Base-by-base conservation (phyloP, 306 rosid species). In the Bauhinia variegata region DNA sequence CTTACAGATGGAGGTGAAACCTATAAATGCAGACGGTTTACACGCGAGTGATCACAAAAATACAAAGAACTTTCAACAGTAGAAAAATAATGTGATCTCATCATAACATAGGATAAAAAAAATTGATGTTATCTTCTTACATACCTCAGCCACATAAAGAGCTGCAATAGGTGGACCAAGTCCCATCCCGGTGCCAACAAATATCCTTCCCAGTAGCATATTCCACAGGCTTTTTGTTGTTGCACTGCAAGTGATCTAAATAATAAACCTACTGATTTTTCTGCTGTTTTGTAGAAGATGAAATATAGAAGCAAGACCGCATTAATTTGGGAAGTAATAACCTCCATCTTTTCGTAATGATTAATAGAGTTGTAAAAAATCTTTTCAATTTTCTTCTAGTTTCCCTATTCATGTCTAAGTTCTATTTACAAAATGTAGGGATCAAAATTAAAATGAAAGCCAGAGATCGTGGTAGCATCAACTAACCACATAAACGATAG, bases 111-210 rank as follows among this genome's bases (percentile, higher is more conserved):
- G 11, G 43, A 59, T 70, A 76, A 76, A 62, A 5, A 75, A 33
- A 8, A 65, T 32, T 43, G 38, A 56, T 30, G 61, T 58, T 42
- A 67, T 48, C 23, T 39, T 61, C 36, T 54, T 9, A 8, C 47
- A 68, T 78, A 87, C 96, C 91, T 90, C 96, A 48, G 96, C 78
- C 38, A 90, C 95, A 72, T 90, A 90, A 68, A 90, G 89, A 82
- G 95, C 87, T 55, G 82, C 92, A 68, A 90, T 86, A 60, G 90
- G 84, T 60, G 96, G 96, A 14, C 96, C 96, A 55, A 90, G 82
- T 69, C 96, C 96, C 81, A 90, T 84, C 74, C 96, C 95, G 5
- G 80, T 85, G 71, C 96, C 95, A 52, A 85, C 96, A 74, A 85
- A 87, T 75, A 90, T 75, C 78, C 95, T 82, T 77, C 96, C 96